Conservation (phyloP, 148 eudicot species). For the Rhododendron ferrugineum region DNA sequence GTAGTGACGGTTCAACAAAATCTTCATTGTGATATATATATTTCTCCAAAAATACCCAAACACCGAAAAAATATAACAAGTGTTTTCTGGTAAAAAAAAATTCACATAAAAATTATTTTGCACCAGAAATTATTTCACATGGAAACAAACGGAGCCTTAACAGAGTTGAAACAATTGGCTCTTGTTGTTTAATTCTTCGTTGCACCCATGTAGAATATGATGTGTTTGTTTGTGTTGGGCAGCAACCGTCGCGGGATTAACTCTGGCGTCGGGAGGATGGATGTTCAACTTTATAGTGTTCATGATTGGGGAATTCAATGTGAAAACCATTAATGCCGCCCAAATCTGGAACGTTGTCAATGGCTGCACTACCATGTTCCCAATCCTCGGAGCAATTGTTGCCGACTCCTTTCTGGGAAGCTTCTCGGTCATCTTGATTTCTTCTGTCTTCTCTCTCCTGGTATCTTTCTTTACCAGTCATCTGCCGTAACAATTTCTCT, state of each 20-base stretch:
- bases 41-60: too few relatives aligned
- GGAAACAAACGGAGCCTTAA: too few relatives aligned
- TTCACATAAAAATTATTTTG: too few relatives aligned
- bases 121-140: too few relatives aligned
- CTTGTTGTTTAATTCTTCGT: neutral
- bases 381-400: constrained; percentile 31
- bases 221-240: neutral
- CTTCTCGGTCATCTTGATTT: constrained; percentile 34
- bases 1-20: too few relatives aligned
- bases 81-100: too few relatives aligned
- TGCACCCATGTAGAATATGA: neutral
- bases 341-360: constrained; percentile 22
- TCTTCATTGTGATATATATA: too few relatives aligned
- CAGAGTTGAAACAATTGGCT: too few relatives aligned
- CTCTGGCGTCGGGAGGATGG: constrained; percentile 35
- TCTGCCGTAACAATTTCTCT: too few relatives aligned
- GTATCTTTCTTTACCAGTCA: neutral
- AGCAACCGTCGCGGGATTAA: constrained; percentile 31
- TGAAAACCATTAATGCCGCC: constrained; percentile 29
- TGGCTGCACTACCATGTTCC: constrained; percentile 25
- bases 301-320: constrained; percentile 30
- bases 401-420: constrained; percentile 50
- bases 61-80: too few relatives aligned
- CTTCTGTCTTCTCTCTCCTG: constrained; percentile 39
- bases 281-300: constrained; percentile 29